phyloP scores from a whole-genome alignment of 2,329 filamentous ascomycete genomes.

The Pyrenochaeta sp. region DNA sequence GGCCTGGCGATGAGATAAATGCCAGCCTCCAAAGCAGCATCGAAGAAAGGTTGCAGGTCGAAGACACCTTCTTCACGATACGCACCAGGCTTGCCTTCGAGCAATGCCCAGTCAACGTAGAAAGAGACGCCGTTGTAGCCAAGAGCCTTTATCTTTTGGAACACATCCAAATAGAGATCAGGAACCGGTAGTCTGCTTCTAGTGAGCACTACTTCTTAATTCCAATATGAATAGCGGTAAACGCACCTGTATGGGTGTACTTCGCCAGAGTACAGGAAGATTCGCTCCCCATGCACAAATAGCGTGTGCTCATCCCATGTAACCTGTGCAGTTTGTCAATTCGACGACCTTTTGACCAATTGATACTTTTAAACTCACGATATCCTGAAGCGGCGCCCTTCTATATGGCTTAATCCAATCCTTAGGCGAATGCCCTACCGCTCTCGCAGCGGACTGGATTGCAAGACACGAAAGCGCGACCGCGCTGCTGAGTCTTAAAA shows the following conservation, averaged over 20 bases:
- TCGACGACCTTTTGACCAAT: slow-evolving; percentile 1
- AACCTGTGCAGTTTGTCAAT: slow-evolving; percentile 49
- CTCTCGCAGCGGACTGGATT: slow-evolving; percentile 56
- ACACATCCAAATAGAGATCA: slow-evolving; percentile 73
- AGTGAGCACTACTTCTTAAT: slow-evolving; percentile 11
- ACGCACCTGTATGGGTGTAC: slow-evolving; percentile 71
- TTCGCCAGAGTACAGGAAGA: slow-evolving; percentile 77
- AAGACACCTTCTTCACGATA: slow-evolving; percentile 78
- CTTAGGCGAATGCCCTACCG: slow-evolving; percentile 60
- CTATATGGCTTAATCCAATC: slow-evolving; percentile 60
- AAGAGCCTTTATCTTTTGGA: slow-evolving; percentile 83
- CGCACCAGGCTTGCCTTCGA: slow-evolving; percentile 76
- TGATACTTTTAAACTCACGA: slow-evolving; percentile 53
- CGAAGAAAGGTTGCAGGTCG: slow-evolving; percentile 76
- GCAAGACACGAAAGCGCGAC: slow-evolving; percentile 52
- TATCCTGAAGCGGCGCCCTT: slow-evolving; percentile 62
- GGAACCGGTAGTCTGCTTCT: slow-evolving; percentile 64
- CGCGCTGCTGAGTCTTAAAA: slow-evolving; percentile 24
- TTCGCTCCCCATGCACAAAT: slow-evolving; percentile 72
- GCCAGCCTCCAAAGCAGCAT: slow-evolving; percentile 75
- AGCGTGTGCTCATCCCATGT: slow-evolving; percentile 79
- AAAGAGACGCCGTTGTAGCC: slow-evolving; percentile 84
- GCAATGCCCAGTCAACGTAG: slow-evolving; percentile 79
- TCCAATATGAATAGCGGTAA: too few species aligned
- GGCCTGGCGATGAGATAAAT: slow-evolving; percentile 77